These are phyloP conservation scores for Brassica nigra DNA, from an alignment of 345 rosid genomes.

Conservation along the genomic window DNA sequence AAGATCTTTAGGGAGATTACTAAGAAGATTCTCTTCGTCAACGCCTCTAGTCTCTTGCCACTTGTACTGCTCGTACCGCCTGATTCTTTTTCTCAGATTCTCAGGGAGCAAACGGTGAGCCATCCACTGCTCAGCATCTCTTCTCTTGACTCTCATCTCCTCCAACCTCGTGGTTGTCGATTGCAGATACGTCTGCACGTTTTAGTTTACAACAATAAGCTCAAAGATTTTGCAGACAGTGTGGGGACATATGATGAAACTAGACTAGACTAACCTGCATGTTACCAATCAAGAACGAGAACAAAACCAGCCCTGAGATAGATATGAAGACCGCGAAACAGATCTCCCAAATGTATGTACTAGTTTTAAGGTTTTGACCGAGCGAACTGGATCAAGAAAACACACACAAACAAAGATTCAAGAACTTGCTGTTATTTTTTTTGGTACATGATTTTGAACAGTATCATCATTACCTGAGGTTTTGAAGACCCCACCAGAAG, in stretches of 20 bases:
- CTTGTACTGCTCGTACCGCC: slow-evolving; percentile 78
- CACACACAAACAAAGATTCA: neutral
- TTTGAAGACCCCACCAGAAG: slow-evolving; percentile 67
- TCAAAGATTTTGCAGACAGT: neutral
- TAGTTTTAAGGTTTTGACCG: slow-evolving; percentile 80
- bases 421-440: neutral
- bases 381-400: slow-evolving; percentile 37
- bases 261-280: slow-evolving; percentile 66
- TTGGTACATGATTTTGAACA: neutral
- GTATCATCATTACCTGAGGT: slow-evolving; percentile 55
- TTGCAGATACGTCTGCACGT: slow-evolving; percentile 69
- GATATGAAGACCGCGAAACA: slow-evolving; percentile 69
- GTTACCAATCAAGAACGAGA: slow-evolving; percentile 79
- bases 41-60: slow-evolving; percentile 94
- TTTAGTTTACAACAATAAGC: neutral
- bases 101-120: slow-evolving; percentile 73
- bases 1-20: slow-evolving; percentile 77
- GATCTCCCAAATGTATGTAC: slow-evolving; percentile 74
- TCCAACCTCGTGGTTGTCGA: slow-evolving; percentile 77
- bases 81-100: slow-evolving; percentile 59
- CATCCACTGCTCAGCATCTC: slow-evolving; percentile 96
- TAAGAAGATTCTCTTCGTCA: slow-evolving; percentile 66
- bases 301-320: slow-evolving; percentile 70
- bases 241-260: neutral
- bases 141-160: slow-evolving; percentile 86